These are phyloP conservation scores for Closterium sp. DNA, from an alignment of 139 green algal genomes.

Conservation along the genomic window DNA sequence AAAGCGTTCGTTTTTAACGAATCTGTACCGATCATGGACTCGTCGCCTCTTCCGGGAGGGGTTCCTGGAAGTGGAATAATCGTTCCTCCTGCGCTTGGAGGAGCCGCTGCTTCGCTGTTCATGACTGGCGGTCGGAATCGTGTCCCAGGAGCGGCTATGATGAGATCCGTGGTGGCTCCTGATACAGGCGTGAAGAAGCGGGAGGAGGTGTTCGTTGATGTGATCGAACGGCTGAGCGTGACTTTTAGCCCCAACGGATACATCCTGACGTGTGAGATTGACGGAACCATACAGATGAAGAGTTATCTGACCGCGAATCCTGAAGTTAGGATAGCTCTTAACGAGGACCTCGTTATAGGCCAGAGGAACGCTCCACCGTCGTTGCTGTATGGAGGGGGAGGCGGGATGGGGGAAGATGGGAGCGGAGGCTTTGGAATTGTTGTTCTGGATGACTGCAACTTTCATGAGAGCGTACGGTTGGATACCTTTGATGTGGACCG, in stretches of 20 bases:
- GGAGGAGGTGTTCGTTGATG: constrained; percentile 98
- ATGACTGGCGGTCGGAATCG: constrained; percentile 29
- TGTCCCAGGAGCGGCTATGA: constrained; percentile 42
- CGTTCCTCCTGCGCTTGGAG: background rate
- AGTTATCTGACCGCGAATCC: constrained; percentile 83
- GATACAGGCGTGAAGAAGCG: constrained; percentile 35
- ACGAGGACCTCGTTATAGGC: constrained; percentile 82
- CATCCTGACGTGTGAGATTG: constrained; percentile 78
- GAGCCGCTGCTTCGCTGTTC: constrained; percentile 23
- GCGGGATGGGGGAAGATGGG: constrained; percentile 16
- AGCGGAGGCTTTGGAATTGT: constrained; percentile 30
- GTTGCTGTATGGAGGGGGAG: background rate
- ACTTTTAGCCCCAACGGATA: constrained; percentile 86
- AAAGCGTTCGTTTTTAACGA: constrained; percentile 93
- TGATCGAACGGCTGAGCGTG: constrained; percentile 91
- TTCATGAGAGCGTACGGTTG: constrained; percentile 76
- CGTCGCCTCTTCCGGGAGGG: constrained; percentile 31
- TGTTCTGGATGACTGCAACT: constrained; percentile 87
- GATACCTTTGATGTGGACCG: constrained; percentile 85
- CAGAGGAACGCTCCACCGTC: background rate
- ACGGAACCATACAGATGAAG: constrained; percentile 84
- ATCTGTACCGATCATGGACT: constrained; percentile 68
- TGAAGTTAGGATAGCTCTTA: constrained; percentile 82
- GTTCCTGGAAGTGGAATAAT: background rate
- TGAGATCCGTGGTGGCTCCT: constrained; percentile 45